These are phyloP conservation scores for Triglochin maritima DNA, from an alignment of 106 monocot species.

Conservation along the genomic window DNA sequence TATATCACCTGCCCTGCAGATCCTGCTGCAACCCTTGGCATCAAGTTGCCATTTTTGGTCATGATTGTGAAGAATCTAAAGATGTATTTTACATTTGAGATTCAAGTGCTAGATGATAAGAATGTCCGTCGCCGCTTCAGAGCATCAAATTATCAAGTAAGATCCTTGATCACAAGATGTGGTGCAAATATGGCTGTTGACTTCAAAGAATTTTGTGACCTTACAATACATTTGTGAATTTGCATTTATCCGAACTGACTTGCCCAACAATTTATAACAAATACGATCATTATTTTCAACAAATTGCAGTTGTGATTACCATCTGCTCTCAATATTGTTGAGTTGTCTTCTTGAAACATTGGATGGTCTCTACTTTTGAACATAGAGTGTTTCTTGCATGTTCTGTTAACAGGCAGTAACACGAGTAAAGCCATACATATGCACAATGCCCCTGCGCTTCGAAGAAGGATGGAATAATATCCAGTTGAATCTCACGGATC, in stretches of 20 bases:
- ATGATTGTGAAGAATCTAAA: slow-evolving; percentile 93
- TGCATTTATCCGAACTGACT: too few relatives aligned
- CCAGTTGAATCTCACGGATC: slow-evolving; percentile 82
- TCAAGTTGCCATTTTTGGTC: slow-evolving; percentile 88
- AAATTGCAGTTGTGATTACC: too few relatives aligned
- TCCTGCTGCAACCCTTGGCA: slow-evolving; percentile 87
- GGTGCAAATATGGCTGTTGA: background rate
- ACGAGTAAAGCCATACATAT: slow-evolving; percentile 91
- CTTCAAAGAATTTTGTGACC: background rate
- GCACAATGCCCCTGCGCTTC: slow-evolving; percentile 83
- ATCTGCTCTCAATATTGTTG: too few relatives aligned
- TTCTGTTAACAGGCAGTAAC: slow-evolving; percentile 46
- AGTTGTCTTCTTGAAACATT: too few relatives aligned
- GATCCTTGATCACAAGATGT: slow-evolving; percentile 16
- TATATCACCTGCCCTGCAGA: slow-evolving; percentile 98
- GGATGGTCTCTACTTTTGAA: too few relatives aligned
- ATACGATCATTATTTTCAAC: too few relatives aligned
- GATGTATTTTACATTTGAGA: slow-evolving; percentile 99
- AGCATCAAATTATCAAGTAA: slow-evolving; percentile 96
- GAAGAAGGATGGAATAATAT: slow-evolving; percentile 98
- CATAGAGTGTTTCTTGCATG: too few relatives aligned
- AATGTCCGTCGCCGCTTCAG: slow-evolving; percentile 88
- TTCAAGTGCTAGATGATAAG: slow-evolving; percentile 97
- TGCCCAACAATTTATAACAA: too few relatives aligned
- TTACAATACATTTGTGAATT: too few relatives aligned